A percentile compares a stretch with the other conserved stretches of the same genome.
These are phyloP conservation scores for Trichophyton verrucosum DNA, from an alignment of 2,329 filamentous ascomycete species.

Conservation along the genomic window DNA sequence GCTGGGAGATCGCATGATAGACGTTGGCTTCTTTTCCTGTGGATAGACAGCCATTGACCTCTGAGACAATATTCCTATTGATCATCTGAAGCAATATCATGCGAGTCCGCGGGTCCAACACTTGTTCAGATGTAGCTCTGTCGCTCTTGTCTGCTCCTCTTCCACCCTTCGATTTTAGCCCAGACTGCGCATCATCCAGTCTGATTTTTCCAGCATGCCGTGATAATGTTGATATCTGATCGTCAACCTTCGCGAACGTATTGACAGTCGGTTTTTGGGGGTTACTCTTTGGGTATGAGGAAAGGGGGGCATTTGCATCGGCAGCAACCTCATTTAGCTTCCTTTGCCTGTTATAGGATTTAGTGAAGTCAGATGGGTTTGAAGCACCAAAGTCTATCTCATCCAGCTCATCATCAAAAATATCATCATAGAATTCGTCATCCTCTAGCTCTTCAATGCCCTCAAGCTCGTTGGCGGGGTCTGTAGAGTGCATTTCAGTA, in stretches of 20 bases:
- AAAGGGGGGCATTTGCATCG: slow-evolving; percentile 39
- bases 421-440: slow-evolving; percentile 51
- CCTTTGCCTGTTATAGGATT: slow-evolving; percentile 76
- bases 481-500: background rate
- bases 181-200: slow-evolving; percentile 51
- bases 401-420: slow-evolving; percentile 42
- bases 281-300: slow-evolving; percentile 57
- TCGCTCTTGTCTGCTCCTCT: slow-evolving; percentile 63
- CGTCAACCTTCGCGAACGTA: slow-evolving; percentile 66
- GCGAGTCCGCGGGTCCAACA: slow-evolving; percentile 82
- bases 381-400: slow-evolving; percentile 45
- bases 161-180: slow-evolving; percentile 38
- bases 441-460: slow-evolving; percentile 39
- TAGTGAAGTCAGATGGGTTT: slow-evolving; percentile 59
- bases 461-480: slow-evolving; percentile 22
- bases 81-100: slow-evolving; percentile 96
- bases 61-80: slow-evolving; percentile 75
- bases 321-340: slow-evolving; percentile 46
- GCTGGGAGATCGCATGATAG: slow-evolving; percentile 67
- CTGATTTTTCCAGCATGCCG: slow-evolving; percentile 77
- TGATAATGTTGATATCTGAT: slow-evolving; percentile 73
- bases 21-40: slow-evolving; percentile 98
- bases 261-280: slow-evolving; percentile 69
- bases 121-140: slow-evolving; percentile 85
- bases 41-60: slow-evolving; percentile 88